phyloP scores from a whole-genome alignment of 2,329 filamentous ascomycete genomes.

The Leptodontidium sp. region DNA sequence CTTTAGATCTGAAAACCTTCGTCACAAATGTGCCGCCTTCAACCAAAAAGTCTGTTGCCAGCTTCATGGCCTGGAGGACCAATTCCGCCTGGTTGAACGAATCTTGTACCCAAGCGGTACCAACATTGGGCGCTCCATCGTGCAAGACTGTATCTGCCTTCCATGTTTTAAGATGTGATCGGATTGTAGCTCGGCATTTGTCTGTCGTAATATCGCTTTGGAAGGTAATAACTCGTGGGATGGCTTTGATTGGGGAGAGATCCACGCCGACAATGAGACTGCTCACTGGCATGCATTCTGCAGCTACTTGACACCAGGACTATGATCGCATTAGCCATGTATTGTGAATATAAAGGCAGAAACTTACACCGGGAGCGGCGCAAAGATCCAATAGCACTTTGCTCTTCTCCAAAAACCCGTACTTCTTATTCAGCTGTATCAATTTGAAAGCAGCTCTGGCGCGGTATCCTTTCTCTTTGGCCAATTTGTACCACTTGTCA shows the following conservation, averaged over 20 bases:
- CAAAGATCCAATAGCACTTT: slow-evolving; percentile 97
- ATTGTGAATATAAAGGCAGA: neutral
- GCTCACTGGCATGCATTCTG: slow-evolving; percentile 90
- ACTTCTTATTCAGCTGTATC: slow-evolving; percentile 98
- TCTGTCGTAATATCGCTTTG: slow-evolving; percentile 98
- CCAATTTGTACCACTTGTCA: slow-evolving; percentile 98
- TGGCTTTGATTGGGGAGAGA: slow-evolving; percentile 92
- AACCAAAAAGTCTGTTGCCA: slow-evolving; percentile 91
- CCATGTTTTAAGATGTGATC: slow-evolving; percentile 91
- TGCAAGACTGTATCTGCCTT: slow-evolving; percentile 96
- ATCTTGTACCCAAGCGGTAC: slow-evolving; percentile 97
- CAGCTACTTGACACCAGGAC: slow-evolving; percentile 97
- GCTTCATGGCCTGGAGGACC: slow-evolving; percentile 86
- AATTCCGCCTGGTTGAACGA: slow-evolving; percentile 97
- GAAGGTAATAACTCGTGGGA: slow-evolving; percentile 92
- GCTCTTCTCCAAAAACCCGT: slow-evolving; percentile 96
- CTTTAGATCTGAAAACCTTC: slow-evolving; percentile 96
- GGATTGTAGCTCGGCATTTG: slow-evolving; percentile 90
- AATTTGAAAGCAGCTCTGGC: slow-evolving; percentile 97
- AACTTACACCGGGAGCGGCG: slow-evolving; percentile 86
- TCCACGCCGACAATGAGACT: slow-evolving; percentile 95
- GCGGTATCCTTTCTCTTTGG: slow-evolving; percentile 97
- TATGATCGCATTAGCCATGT: slow-evolving; percentile 48
- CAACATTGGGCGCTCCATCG: slow-evolving; percentile 97
- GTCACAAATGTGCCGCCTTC: slow-evolving; percentile 95